Percentiles rank a stretch among this genome's conserved stretches.
These are phyloP conservation scores for Lactifluus hygrophoroides DNA, from an alignment of 768 basidiomycete species.

Conservation along the genomic window DNA sequence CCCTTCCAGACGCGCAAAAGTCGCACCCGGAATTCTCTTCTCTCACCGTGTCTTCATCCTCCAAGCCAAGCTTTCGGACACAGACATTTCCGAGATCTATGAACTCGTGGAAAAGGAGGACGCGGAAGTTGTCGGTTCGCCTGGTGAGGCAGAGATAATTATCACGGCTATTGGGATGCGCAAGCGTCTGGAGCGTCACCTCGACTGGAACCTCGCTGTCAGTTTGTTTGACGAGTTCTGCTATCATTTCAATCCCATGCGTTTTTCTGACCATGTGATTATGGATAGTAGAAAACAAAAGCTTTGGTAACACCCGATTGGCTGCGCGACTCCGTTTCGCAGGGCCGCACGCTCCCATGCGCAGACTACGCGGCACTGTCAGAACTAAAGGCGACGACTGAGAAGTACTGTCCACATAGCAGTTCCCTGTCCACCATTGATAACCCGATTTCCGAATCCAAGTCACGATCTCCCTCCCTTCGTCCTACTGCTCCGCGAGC, in stretches of 20 bases:
- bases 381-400: conserved; percentile 41
- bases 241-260: neutral
- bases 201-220: conserved; percentile 58
- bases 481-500: neutral
- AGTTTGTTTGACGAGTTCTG: conserved; percentile 29
- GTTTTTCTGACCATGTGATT: neutral
- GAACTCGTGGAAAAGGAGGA: conserved; percentile 25
- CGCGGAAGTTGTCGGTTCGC: conserved; percentile 30
- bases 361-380: conserved; percentile 48
- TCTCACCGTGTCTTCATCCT: conserved; percentile 11
- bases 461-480: neutral
- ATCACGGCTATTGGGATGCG: conserved; percentile 60
- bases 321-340: conserved; percentile 50
- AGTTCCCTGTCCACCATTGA: conserved; percentile 11
- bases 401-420: conserved; percentile 34
- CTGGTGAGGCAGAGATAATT: conserved; percentile 51
- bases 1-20: neutral
- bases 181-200: conserved; percentile 60
- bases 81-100: conserved; percentile 25
- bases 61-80: conserved; percentile 24
- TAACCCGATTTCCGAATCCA: neutral
- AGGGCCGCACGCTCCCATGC: conserved; percentile 39
- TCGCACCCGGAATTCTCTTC: conserved; percentile 8
- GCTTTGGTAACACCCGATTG: conserved; percentile 63
- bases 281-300: conserved; percentile 43